Percentiles rank a stretch among this genome's conserved stretches.
phyloP scores from a whole-genome alignment of 2,329 filamentous ascomycete species.

The Furcasterigmium sp. region DNA sequence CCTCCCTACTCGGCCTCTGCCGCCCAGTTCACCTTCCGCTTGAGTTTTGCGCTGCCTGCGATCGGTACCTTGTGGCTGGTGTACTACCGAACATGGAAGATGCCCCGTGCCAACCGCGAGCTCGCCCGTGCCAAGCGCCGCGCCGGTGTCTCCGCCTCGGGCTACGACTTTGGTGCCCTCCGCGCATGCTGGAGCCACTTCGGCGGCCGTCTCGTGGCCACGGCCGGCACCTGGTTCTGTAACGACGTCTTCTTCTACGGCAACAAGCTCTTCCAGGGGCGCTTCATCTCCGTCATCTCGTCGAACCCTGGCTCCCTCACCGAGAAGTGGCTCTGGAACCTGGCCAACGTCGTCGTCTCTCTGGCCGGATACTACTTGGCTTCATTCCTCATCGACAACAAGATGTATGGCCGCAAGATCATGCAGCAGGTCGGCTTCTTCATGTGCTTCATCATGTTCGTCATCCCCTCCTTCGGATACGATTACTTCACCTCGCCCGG shows the following conservation, averaged over 20 bases:
- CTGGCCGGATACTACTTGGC: slow-evolving; percentile 87
- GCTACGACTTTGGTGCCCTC: slow-evolving; percentile 85
- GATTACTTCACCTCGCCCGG: slow-evolving; percentile 69
- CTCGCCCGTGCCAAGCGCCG: slow-evolving; percentile 80
- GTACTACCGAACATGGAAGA: slow-evolving; percentile 94
- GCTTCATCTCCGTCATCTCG: slow-evolving; percentile 83
- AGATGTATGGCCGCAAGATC: slow-evolving; percentile 90
- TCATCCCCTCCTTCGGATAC: slow-evolving; percentile 85
- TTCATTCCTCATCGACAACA: slow-evolving; percentile 87
- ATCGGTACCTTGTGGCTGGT: slow-evolving; percentile 89
- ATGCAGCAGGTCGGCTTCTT: slow-evolving; percentile 96
- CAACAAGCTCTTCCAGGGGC: slow-evolving; percentile 93
- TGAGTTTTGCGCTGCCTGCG: slow-evolving; percentile 88
- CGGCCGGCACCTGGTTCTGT: slow-evolving; percentile 85
- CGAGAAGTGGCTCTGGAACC: slow-evolving; percentile 85
- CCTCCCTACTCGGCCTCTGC: slow-evolving; percentile 73
- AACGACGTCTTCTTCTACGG: slow-evolving; percentile 99
- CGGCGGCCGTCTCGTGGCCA: slow-evolving; percentile 79
- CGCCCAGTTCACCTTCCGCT: slow-evolving; percentile 84
- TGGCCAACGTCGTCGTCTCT: slow-evolving; percentile 84
- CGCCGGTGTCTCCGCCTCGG: slow-evolving; percentile 64
- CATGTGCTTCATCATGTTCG: slow-evolving; percentile 88
- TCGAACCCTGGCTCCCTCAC: slow-evolving; percentile 67
- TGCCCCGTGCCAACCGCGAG: slow-evolving; percentile 82
- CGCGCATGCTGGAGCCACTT: slow-evolving; percentile 76